A percentile compares a stretch with the other conserved stretches of the same genome.
Conservation (phyloP, 805 yeast genomes). For the Wickerhamomyces bisporus region DNA sequence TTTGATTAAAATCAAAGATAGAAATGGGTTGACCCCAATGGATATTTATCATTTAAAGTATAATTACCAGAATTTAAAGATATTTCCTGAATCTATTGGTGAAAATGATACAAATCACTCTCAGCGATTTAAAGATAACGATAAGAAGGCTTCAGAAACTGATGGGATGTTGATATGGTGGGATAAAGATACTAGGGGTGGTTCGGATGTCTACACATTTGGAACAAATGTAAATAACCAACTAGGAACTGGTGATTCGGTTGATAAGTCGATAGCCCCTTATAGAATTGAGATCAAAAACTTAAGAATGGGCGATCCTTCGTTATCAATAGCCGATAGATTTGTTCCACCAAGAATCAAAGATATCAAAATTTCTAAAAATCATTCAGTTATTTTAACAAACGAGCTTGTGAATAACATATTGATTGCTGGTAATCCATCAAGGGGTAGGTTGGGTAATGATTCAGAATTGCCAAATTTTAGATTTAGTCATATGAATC, state of each 20-base stretch:
- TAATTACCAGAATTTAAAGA: slow-evolving; percentile 37
- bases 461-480: slow-evolving; percentile 38
- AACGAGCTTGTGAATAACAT: slow-evolving; percentile 41
- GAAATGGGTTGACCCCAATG: slow-evolving; percentile 67
- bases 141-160: slow-evolving; percentile 2
- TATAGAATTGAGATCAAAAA: slow-evolving; percentile 29
- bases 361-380: slow-evolving; percentile 51
- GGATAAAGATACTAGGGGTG: slow-evolving; percentile 40
- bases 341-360: slow-evolving; percentile 40
- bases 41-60: slow-evolving; percentile 42
- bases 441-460: slow-evolving; percentile 69
- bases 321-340: slow-evolving; percentile 21
- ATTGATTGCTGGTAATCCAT: slow-evolving; percentile 59
- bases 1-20: slow-evolving; percentile 55
- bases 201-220: slow-evolving; percentile 51
- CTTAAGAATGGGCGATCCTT: slow-evolving; percentile 8
- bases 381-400: slow-evolving; percentile 60
- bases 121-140: slow-evolving; percentile 9
- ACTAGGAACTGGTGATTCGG: slow-evolving; percentile 62
- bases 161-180: slow-evolving; percentile 31
- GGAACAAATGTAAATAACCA: slow-evolving; percentile 62
- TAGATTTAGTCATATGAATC: slow-evolving; percentile 38
- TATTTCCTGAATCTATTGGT: slow-evolving; percentile 38
- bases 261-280: slow-evolving; percentile 40
- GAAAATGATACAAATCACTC: slow-evolving; percentile 17